These are phyloP conservation scores for Trichoderma gamsii DNA, from an alignment of 495 filamentous ascomycete genomes.

Conservation along the genomic window DNA sequence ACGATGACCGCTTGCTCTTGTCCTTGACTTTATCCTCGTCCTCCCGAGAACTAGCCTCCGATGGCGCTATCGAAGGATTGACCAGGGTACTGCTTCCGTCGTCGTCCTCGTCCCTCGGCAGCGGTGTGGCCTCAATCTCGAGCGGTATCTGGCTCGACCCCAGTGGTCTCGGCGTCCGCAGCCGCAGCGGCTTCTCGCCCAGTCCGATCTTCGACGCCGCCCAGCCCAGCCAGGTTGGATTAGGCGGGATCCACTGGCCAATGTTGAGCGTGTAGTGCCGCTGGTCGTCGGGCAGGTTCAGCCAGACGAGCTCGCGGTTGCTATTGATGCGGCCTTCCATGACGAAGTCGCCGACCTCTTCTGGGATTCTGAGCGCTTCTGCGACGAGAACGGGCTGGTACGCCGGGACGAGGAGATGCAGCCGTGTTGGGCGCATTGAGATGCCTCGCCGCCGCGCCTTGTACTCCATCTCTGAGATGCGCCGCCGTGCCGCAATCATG, in stretches of 20 bases:
- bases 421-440: slow-evolving; percentile 16
- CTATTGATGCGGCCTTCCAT: slow-evolving; percentile 23
- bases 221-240: background rate
- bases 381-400: slow-evolving; percentile 23
- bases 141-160: background rate
- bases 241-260: slow-evolving; percentile 19
- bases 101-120: background rate
- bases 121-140: background rate
- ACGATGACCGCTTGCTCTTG: background rate
- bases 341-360: slow-evolving; percentile 24
- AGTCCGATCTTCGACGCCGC: slow-evolving; percentile 11
- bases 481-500: slow-evolving; percentile 22
- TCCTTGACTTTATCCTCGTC: background rate
- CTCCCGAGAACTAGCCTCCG: background rate
- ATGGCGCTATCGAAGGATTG: background rate
- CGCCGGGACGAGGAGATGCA: slow-evolving; percentile 24
- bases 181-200: slow-evolving; percentile 5
- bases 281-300: slow-evolving; percentile 23
- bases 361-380: slow-evolving; percentile 22
- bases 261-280: slow-evolving; percentile 19
- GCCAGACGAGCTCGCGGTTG: slow-evolving; percentile 22
- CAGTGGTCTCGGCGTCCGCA: background rate
- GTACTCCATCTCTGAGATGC: slow-evolving; percentile 11
- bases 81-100: slow-evolving; percentile 8
- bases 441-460: slow-evolving; percentile 3